Evolutionary conservation across 73 alveolate genomes (phyloP), one percentile per base, ranked within the genome.

Genomic region (Blepharisma stoltei): DNA sequence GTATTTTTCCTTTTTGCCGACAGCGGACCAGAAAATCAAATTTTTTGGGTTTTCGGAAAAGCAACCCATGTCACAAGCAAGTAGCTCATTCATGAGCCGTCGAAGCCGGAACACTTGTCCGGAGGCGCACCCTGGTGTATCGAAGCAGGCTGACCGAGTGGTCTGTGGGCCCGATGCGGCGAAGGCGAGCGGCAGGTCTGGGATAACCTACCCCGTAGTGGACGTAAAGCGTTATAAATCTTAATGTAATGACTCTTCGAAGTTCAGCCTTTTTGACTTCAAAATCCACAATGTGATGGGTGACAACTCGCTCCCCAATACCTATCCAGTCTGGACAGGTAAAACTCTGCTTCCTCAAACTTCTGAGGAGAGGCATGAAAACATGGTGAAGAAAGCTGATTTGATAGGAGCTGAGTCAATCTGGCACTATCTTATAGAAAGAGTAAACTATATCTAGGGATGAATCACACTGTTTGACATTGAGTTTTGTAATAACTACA

Each of bases 401-500:
- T 38, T 60, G 38, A 60, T 60, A 14, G 11, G 45, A 11, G 37
- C 14, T 25, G 11, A 8, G 18, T 60, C 73, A 20, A 60, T 60
- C 38, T 60, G 73, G 73, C 14, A n/a, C 5, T 60, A 60, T 25
- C 37, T 69, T 9, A 44, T 7, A 2, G 79, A 69, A 46, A 38
- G 27, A 44, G 41, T 32, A 32, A 32, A 32, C 41, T 3, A 32
- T 32, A 32, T 32, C 41, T 32, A 32, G 41, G 79, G 79, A 9
- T 69, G 79, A 53, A 53, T 69, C 20, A 69, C 75, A 7, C 21
- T 69, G 0, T 69, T 69, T n/a, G 79, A n/a, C 9, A 69, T 21
- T 43, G 79, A 69, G 6, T 44, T 44, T 44, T 69, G 79, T 5
- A 43, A n/a, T 69, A 25, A 38, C 27, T 44, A 46, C 45, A 18